Evolutionary conservation across 345 rosid genomes (phyloP).

Genomic region (Microcos paniculata): DNA sequence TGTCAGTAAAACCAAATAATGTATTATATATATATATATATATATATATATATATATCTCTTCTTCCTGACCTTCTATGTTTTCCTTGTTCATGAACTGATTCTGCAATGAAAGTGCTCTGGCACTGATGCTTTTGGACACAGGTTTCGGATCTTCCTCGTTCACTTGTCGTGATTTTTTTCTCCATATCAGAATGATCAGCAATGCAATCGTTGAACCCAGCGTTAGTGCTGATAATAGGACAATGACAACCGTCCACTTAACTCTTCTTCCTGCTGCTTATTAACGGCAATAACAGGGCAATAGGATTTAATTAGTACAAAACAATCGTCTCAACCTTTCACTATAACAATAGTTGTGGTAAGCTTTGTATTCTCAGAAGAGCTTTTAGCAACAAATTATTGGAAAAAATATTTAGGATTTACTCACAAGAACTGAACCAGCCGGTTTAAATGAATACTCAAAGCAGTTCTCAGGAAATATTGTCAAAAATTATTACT

Average conservation of each 20-base stretch:
- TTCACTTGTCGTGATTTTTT: constrained; percentile 12
- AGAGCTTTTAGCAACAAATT: not conserved
- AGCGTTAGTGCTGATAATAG: constrained; percentile 32
- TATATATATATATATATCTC: no score
- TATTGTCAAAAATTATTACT: not conserved
- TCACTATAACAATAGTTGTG: not conserved
- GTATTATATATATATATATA: not conserved
- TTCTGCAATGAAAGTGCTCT: constrained; percentile 32
- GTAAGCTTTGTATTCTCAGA: not conserved
- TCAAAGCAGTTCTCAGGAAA: not conserved
- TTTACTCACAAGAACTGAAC: not conserved
- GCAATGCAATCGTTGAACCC: constrained; percentile 22
- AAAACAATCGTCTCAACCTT: not conserved
- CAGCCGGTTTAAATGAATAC: not conserved
- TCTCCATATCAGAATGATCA: constrained; percentile 27
- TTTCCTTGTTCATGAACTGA: constrained; percentile 28
- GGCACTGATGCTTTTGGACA: constrained; percentile 35
- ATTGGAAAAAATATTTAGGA: not conserved
- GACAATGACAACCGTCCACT: constrained; percentile 35
- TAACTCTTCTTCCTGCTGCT: constrained; percentile 26
- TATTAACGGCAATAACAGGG: constrained; percentile 13
- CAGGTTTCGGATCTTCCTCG: constrained; percentile 27
- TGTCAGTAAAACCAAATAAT: not conserved
- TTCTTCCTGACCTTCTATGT: constrained; percentile 45
- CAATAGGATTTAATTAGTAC: not conserved